Conservation (phyloP, 2,329 filamentous ascomycete genomes). For the Amesomyces nigricolor region DNA sequence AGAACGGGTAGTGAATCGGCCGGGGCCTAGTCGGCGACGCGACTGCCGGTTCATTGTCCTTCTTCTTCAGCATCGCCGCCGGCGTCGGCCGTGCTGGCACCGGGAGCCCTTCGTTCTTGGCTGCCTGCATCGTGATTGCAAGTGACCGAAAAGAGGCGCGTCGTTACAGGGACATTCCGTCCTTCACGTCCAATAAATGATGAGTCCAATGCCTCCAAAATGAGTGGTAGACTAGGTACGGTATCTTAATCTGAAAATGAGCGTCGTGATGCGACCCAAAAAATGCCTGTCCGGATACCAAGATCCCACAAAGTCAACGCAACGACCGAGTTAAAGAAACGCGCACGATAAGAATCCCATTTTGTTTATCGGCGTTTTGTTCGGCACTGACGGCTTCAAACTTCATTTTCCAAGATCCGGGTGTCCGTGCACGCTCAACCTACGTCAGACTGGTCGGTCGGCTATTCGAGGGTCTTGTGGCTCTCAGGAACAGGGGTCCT, state of each 20-base stretch:
- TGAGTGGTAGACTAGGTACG: not conserved
- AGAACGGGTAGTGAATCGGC: slow-evolving; percentile 67
- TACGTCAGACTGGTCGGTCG: slow-evolving; percentile 5
- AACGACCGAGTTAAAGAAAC: not conserved
- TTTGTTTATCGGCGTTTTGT: slow-evolving; percentile 12
- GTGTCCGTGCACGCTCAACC: not conserved
- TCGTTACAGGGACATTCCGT: slow-evolving; percentile 17
- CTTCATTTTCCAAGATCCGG: not conserved
- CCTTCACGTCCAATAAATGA: not conserved
- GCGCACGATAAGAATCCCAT: slow-evolving; percentile 7
- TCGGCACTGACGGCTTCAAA: slow-evolving; percentile 3
- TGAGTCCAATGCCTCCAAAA: not conserved
- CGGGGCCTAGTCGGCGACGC: slow-evolving; percentile 29
- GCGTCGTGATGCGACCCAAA: not conserved
- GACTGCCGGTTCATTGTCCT: slow-evolving; percentile 1
- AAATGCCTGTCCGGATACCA: not conserved
- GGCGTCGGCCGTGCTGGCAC: slow-evolving; percentile 1
- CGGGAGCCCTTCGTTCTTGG: slow-evolving; percentile 9
- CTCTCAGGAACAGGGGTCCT: not conserved
- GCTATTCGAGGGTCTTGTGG: not conserved
- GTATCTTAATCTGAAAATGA: not conserved
- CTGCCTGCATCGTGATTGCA: slow-evolving; percentile 14
- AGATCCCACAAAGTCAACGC: not conserved
- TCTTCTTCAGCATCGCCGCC: not conserved
- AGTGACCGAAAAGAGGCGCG: not conserved